These are phyloP conservation scores for Aschersonia sp. DNA, from an alignment of 2,329 filamentous ascomycete genomes.

Conservation along the genomic window DNA sequence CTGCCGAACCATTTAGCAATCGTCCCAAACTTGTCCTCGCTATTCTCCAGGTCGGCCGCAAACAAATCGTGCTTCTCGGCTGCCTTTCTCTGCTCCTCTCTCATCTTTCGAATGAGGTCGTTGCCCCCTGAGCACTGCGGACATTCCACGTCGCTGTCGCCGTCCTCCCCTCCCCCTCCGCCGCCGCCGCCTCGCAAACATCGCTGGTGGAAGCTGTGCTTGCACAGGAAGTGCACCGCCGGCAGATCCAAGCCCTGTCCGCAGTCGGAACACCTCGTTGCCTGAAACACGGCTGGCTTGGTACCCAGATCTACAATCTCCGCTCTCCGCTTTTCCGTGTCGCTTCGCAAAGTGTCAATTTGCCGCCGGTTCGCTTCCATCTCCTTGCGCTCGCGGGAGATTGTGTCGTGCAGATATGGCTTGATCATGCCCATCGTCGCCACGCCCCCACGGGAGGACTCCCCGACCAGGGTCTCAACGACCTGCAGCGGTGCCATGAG, in stretches of 20 bases:
- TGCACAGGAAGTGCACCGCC: conserved; percentile 90
- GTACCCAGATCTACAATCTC: conserved; percentile 65
- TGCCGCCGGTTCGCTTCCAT: conserved; percentile 67
- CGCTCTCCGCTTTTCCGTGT: conserved; percentile 64
- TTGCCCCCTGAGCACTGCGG: conserved; percentile 75
- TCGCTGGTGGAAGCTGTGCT: conserved; percentile 89
- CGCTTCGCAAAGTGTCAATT: conserved; percentile 68
- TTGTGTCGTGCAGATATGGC: conserved; percentile 76
- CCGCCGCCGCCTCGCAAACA: conserved; percentile 44
- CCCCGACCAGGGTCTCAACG: conserved; percentile 74
- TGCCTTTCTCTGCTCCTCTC: conserved; percentile 72
- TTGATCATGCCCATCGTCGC: conserved; percentile 98
- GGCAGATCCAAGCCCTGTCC: conserved; percentile 68
- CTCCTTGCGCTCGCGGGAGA: conserved; percentile 75
- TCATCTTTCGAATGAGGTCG: conserved; percentile 75
- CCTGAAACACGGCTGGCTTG: conserved; percentile 81
- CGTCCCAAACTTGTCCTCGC: conserved; percentile 75
- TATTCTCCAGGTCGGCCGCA: conserved; percentile 59
- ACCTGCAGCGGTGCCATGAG: conserved; percentile 95
- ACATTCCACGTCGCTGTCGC: conserved; percentile 47
- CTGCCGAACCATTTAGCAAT: conserved; percentile 90
- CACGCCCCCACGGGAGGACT: conserved; percentile 38
- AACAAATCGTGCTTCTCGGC: conserved; percentile 84
- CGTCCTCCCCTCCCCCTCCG: conserved; percentile 6
- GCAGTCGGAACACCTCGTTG: conserved; percentile 76